phyloP scores from a whole-genome alignment of 352 stramenopile genomes.

The Pythium pyrilobum region DNA sequence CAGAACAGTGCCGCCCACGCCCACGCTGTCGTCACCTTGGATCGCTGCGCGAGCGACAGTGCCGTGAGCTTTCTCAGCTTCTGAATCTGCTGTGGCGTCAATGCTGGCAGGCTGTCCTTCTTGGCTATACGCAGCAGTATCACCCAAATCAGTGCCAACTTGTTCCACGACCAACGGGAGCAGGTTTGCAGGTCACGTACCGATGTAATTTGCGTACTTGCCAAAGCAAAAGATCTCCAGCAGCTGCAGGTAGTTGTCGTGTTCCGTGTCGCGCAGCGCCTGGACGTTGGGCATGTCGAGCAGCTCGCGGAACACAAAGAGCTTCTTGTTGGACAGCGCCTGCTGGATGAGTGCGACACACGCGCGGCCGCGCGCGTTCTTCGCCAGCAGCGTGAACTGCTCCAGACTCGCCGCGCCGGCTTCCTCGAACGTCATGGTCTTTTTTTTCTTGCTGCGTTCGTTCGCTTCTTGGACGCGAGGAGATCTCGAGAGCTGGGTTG shows the following conservation, averaged over 20 bases:
- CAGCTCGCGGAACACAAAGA: conserved; percentile 92
- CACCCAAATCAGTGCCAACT: too few relatives aligned
- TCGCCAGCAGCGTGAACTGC: conserved; percentile 92
- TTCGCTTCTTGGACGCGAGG: neutral
- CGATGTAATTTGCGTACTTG: conserved; percentile 79
- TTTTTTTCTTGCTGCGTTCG: neutral
- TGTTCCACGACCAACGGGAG: neutral
- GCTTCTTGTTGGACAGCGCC: conserved; percentile 88
- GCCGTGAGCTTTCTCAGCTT: conserved; percentile 90
- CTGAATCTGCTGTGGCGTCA: conserved; percentile 65
- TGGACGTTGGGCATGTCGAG: conserved; percentile 89
- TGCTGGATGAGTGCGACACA: conserved; percentile 92
- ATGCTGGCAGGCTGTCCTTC: conserved; percentile 52
- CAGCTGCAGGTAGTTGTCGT: conserved; percentile 73
- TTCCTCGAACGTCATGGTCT: conserved; percentile 64
- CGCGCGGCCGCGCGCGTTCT: conserved; percentile 85
- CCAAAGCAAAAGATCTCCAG: conserved; percentile 91
- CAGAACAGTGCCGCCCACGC: too few relatives aligned
- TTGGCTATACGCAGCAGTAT: conserved; percentile 33
- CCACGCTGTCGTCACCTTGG: conserved; percentile 46
- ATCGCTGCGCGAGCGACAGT: conserved; percentile 77
- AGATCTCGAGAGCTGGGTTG: conserved; percentile 13
- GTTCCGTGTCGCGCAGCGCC: conserved; percentile 65
- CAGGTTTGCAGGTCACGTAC: conserved; percentile 31
- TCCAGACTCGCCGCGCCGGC: conserved; percentile 71